Conservation (phyloP, 352 stramenopile genomes). For the Phytophthora parvispora region DNA sequence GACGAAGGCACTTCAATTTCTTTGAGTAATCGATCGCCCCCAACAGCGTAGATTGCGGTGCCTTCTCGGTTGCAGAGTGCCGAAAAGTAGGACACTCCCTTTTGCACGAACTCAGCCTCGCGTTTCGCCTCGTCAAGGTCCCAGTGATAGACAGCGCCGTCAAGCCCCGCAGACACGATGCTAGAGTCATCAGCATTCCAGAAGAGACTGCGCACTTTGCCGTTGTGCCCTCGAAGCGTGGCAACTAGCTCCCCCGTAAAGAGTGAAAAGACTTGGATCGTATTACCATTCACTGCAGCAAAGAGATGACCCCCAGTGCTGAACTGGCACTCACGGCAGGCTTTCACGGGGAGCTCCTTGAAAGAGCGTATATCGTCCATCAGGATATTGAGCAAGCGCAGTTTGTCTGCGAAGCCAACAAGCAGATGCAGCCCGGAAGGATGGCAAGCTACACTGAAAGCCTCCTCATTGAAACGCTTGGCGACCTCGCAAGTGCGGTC, state of each 20-base stretch:
- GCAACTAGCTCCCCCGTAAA: constrained; percentile 93
- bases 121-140: constrained; percentile 93
- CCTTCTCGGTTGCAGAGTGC: constrained; percentile 88
- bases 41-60: constrained; percentile 87
- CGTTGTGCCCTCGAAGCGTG: constrained; percentile 94
- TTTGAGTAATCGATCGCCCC: constrained; percentile 91
- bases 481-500: constrained; percentile 88
- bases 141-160: constrained; percentile 96
- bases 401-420: constrained; percentile 92
- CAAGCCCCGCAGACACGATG: constrained; percentile 91
- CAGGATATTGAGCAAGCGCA: constrained; percentile 93
- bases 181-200: constrained; percentile 91
- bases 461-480: constrained; percentile 92
- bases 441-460: constrained; percentile 91
- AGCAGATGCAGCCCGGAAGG: constrained; percentile 92
- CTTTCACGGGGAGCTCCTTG: constrained; percentile 90
- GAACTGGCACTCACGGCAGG: constrained; percentile 86
- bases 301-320: constrained; percentile 94
- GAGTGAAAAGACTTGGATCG: constrained; percentile 94
- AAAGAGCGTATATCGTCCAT: constrained; percentile 93
- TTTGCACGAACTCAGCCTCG: constrained; percentile 94
- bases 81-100: constrained; percentile 92
- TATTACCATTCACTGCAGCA: constrained; percentile 94
- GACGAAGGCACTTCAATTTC: constrained; percentile 90
- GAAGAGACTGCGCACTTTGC: constrained; percentile 91